A percentile compares a stretch with the other conserved stretches of the same genome.
Conservation (phyloP, 1,284 basidiomycete genomes). For the Ceratobasidium papillatum region DNA sequence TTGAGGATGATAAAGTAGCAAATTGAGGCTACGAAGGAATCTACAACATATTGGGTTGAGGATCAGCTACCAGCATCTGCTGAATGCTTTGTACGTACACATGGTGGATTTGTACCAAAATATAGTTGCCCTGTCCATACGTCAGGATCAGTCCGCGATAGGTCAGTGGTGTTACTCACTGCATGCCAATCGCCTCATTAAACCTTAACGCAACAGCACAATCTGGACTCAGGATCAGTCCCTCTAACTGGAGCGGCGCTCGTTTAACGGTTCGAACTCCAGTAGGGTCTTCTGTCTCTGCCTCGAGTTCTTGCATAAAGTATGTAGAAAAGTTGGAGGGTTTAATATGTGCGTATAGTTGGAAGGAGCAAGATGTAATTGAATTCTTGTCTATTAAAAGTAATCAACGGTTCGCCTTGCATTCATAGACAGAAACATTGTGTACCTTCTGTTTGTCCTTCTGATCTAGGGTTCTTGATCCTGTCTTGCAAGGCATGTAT, state of each 20-base stretch:
- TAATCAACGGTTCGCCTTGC: background rate
- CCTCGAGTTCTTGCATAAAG: slow-evolving; percentile 72
- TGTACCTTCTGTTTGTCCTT: slow-evolving; percentile 32
- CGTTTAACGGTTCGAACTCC: slow-evolving; percentile 66
- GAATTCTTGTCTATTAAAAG: slow-evolving; percentile 57
- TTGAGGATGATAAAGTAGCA: slow-evolving; percentile 72
- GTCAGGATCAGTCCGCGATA: slow-evolving; percentile 33
- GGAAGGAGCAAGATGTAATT: slow-evolving; percentile 68
- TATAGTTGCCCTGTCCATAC: slow-evolving; percentile 60
- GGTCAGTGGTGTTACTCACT: slow-evolving; percentile 54
- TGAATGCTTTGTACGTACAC: slow-evolving; percentile 59
- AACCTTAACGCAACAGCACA: slow-evolving; percentile 80
- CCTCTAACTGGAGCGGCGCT: slow-evolving; percentile 67
- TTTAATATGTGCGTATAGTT: slow-evolving; percentile 68
- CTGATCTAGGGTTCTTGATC: slow-evolving; percentile 54
- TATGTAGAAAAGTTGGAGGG: slow-evolving; percentile 60
- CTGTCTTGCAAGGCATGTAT: slow-evolving; percentile 67
- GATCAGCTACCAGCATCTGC: slow-evolving; percentile 28
- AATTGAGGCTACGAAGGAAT: slow-evolving; percentile 74
- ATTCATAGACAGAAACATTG: background rate
- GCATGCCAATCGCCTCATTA: slow-evolving; percentile 70
- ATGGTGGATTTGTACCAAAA: slow-evolving; percentile 84
- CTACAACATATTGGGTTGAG: slow-evolving; percentile 53
- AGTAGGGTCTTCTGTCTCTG: slow-evolving; percentile 74
- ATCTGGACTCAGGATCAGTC: slow-evolving; percentile 74